phyloP scores from a whole-genome alignment of 208 protist genomes.

The Leishmania braziliensis region DNA sequence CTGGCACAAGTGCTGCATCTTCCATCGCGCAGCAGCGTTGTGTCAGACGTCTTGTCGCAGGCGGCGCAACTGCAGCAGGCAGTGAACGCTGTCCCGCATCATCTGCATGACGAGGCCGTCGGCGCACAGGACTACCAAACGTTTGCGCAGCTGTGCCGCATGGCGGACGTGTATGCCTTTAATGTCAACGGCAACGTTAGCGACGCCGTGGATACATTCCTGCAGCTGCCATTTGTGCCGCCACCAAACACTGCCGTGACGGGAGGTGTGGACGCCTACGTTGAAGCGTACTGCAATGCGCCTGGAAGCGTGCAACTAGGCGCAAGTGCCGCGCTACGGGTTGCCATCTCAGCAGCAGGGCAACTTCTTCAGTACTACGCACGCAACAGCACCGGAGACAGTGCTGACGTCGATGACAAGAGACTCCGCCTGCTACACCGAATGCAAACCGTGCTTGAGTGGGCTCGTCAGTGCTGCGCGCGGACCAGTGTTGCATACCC shows the following conservation, averaged over 20 bases:
- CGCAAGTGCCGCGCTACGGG: constrained; percentile 37
- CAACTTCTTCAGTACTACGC: constrained; percentile 27
- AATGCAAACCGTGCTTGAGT: constrained; percentile 53
- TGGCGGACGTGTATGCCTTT: constrained; percentile 63
- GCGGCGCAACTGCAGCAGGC: constrained; percentile 43
- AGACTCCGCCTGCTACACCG: constrained; percentile 35
- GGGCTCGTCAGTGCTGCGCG: constrained; percentile 63
- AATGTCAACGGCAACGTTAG: constrained; percentile 38
- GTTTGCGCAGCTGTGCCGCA: constrained; percentile 45
- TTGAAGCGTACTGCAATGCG: constrained; percentile 37
- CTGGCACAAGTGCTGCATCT: constrained; percentile 65
- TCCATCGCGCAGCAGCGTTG: constrained; percentile 35
- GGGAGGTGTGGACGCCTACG: constrained; percentile 29
- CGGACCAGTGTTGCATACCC: constrained; percentile 35
- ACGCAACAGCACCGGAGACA: constrained; percentile 17
- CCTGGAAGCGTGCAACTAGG: constrained; percentile 32
- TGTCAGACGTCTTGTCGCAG: constrained; percentile 44
- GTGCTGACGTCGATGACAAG: constrained; percentile 27
- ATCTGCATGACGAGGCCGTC: constrained; percentile 15
- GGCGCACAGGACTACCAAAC: constrained; percentile 25
- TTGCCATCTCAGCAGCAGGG: constrained; percentile 29
- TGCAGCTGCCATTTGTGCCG: constrained; percentile 69
- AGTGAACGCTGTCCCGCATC: constrained; percentile 14
- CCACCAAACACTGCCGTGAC: constrained; percentile 15
- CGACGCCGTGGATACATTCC: constrained; percentile 47